phyloP scores from a whole-genome alignment of 1,284 basidiomycete genomes.

The Heterobasidion irregulare region DNA sequence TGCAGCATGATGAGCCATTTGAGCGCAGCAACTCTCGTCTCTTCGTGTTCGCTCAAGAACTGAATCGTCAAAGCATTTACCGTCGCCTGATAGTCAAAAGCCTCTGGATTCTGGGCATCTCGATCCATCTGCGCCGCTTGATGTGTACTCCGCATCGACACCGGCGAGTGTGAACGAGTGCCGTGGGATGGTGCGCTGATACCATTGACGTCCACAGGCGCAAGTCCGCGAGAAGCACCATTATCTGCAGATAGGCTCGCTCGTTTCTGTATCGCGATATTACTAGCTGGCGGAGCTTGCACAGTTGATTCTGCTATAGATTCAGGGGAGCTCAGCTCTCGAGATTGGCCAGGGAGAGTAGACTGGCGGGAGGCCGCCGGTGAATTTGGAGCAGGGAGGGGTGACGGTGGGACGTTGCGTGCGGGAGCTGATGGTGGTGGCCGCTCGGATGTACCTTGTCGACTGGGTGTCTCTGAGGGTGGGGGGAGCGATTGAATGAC shows the following conservation, averaged over 20 bases:
- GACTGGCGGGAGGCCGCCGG: conserved; percentile 38
- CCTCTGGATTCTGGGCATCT: conserved; percentile 35
- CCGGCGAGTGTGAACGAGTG: conserved; percentile 25
- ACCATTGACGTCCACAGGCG: background rate
- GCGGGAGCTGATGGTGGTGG: conserved; percentile 23
- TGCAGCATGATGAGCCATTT: conserved; percentile 99
- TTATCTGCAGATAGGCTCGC: conserved; percentile 5
- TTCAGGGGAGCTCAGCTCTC: conserved; percentile 9
- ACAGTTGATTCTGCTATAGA: conserved; percentile 13
- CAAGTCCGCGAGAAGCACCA: conserved; percentile 1
- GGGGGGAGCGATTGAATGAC: conserved; percentile 84
- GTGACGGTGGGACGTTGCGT: conserved; percentile 35
- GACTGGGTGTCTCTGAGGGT: conserved; percentile 42
- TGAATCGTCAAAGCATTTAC: conserved; percentile 91
- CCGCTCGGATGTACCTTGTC: conserved; percentile 26
- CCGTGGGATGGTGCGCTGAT: conserved; percentile 9
- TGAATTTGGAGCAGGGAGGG: conserved; percentile 34
- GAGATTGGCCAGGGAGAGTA: conserved; percentile 15
- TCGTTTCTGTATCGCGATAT: conserved; percentile 12
- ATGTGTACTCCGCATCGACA: conserved; percentile 21
- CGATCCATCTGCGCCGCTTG: conserved; percentile 36
- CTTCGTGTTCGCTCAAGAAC: conserved; percentile 93
- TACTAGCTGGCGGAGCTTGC: conserved; percentile 16
- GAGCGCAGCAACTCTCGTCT: conserved; percentile 90
- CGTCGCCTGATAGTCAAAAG: conserved; percentile 88